Base-by-base conservation (phyloP, 2,329 filamentous ascomycete species). In the Xylaria sp. region DNA sequence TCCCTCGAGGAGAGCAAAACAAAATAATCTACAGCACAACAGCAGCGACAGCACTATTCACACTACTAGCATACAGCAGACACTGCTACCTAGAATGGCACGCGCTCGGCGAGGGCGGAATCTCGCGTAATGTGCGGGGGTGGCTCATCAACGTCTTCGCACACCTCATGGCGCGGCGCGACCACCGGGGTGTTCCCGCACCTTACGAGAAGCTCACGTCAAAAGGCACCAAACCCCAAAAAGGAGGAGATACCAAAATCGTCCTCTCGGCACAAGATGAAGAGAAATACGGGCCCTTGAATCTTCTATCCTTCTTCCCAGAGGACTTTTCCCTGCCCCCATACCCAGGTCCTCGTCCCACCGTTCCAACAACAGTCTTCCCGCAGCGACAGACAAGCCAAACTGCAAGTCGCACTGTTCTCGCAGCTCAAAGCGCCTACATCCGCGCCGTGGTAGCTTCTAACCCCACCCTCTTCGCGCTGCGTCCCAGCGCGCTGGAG, bases 61-160 rank as follows among this genome's bases (percentile, higher is more conserved):
- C 70, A 30, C 65, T 63, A 34, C 48, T 68, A 1, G 58, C 73
- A 6, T 75, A 77, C 60, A 71, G 74, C 23, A 56, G 72, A 52
- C 63, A 70, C 43, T 77, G 75, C 73, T 85, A 85, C 75, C 75
- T 70, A 4, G 77, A 75, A 56, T 85, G 76, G 73, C 77, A 82
- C 18, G 78, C 80, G 1, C 78, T 85, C 36, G 83, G 83, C 15
- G 78, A 77, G 3, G 82, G 83, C 65, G 83, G 83, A 18, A 65
- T 83, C 0, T 82, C 83, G 0, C 76, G 82, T 72, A 82, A 83
- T 63, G 32, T 79, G 32, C 36, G 75, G 23, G 83, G 83, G 36
- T 85, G 81, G 80, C 73, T 81, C 0, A 23, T 79, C 2, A 81
- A 83, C 70, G 70, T 75, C 9, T 15, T 72, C 5, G 60, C 80